Evolutionary conservation across 1,284 basidiomycete species (phyloP).

Genomic region (Cystobasidium sp.): DNA sequence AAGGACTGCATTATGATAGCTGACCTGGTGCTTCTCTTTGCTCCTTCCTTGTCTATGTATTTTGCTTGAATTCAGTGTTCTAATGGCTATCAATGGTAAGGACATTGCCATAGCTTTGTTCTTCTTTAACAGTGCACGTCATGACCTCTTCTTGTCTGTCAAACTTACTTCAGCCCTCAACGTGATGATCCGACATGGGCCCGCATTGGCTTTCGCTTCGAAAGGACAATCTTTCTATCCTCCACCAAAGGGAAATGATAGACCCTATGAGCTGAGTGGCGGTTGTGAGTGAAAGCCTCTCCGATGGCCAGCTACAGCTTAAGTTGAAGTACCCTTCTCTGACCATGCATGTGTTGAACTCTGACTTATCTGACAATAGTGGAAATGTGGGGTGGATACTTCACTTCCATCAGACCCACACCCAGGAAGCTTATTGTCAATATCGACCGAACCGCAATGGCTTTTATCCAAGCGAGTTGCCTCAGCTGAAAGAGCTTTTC

Average conservation of each 20-base stretch:
- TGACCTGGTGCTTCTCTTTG: background rate
- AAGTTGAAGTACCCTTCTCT: too few relatives aligned
- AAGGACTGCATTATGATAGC: background rate
- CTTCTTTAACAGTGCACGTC: background rate
- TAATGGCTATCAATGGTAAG: constrained; percentile 44
- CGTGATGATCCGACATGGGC: constrained; percentile 41
- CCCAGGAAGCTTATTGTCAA: constrained; percentile 43
- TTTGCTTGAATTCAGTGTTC: constrained; percentile 7
- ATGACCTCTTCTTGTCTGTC: background rate
- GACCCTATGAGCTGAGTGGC: constrained; percentile 30
- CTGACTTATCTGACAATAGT: too few relatives aligned
- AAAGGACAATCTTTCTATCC: constrained; percentile 44
- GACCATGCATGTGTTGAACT: too few relatives aligned
- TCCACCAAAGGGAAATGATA: constrained; percentile 20
- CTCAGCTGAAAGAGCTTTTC: too few relatives aligned
- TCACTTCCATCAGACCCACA: constrained; percentile 40
- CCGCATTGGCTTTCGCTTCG: constrained; percentile 10
- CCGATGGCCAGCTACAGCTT: too few relatives aligned
- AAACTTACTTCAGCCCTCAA: constrained; percentile 34
- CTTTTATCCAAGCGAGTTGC: constrained; percentile 39
- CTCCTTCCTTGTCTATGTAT: background rate
- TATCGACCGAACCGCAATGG: constrained; percentile 43
- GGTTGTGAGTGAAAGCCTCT: constrained; percentile 16
- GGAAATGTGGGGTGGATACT: constrained; percentile 46
- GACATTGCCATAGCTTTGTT: background rate